A percentile compares a stretch with the other conserved stretches of the same genome.
These are phyloP conservation scores for Candida yuanshanica DNA, from an alignment of 805 yeast genomes.

Conservation along the genomic window DNA sequence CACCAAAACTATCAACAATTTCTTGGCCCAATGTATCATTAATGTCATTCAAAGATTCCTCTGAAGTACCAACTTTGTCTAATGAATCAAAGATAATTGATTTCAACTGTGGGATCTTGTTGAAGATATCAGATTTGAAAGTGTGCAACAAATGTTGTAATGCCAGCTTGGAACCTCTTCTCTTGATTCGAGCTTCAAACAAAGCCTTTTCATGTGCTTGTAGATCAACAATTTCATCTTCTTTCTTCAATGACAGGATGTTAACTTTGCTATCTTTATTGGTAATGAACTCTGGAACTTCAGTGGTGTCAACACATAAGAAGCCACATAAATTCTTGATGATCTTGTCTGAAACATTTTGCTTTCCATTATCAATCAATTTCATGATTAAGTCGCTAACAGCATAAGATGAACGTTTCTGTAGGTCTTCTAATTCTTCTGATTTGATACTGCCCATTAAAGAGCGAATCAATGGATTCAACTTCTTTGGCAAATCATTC, in stretches of 20 bases:
- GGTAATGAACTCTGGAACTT: constrained; percentile 85
- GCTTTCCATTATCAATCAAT: constrained; percentile 51
- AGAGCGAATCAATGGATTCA: constrained; percentile 83
- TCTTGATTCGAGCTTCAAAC: constrained; percentile 69
- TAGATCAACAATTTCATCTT: constrained; percentile 61
- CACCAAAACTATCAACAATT: constrained; percentile 81
- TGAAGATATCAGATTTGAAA: constrained; percentile 53
- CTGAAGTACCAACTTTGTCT: constrained; percentile 27
- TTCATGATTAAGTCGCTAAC: constrained; percentile 59
- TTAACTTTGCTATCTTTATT: constrained; percentile 47
- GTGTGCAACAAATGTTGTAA: constrained; percentile 50
- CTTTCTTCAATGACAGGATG: constrained; percentile 73
- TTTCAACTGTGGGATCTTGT: constrained; percentile 58
- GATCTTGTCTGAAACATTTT: constrained; percentile 81
- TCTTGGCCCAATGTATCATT: constrained; percentile 61
- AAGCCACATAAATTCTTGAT: constrained; percentile 88
- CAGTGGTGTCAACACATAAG: constrained; percentile 90
- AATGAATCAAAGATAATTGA: constrained; percentile 65
- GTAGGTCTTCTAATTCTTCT: constrained; percentile 64
- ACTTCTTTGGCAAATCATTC: constrained; percentile 71
- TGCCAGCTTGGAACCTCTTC: constrained; percentile 77
- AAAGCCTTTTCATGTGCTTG: constrained; percentile 61
- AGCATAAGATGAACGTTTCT: constrained; percentile 63
- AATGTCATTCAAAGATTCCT: constrained; percentile 23
- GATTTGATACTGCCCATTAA: constrained; percentile 88